These are phyloP conservation scores for Diutina ranongensis DNA, from an alignment of 1,139 yeast species.

Conservation along the genomic window DNA sequence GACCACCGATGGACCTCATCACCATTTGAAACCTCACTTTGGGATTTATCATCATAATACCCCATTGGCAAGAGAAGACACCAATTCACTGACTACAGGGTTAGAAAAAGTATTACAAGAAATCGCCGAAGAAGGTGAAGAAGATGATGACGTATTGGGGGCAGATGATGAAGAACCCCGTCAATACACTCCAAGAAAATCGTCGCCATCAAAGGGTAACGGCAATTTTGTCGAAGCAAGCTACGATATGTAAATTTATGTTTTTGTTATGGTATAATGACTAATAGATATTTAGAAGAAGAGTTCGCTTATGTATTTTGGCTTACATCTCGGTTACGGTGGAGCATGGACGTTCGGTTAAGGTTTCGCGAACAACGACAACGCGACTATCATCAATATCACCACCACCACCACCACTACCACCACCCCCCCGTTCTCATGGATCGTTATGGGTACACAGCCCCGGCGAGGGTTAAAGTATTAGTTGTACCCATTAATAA, in stretches of 20 bases:
- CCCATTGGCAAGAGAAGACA: not conserved
- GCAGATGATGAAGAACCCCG: not conserved
- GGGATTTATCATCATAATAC: not conserved
- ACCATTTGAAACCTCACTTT: conserved; percentile 1
- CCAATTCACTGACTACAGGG: not conserved
- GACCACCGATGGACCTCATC: not conserved
- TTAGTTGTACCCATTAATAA: conserved; percentile 62
- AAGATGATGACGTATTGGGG: not conserved
- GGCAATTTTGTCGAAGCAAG: not conserved
- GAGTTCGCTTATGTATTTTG: no score
- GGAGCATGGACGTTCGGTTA: no score
- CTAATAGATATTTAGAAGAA: no score
- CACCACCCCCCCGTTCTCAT: not conserved
- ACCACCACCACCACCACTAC: no score
- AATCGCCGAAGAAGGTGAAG: not conserved
- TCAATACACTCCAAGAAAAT: not conserved
- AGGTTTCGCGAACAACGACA: not conserved
- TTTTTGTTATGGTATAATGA: no score
- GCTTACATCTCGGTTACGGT: no score
- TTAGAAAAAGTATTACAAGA: conserved; percentile 3
- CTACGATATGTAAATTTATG: not conserved
- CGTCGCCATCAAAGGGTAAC: no score
- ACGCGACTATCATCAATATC: not conserved
- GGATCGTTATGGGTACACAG: conserved; percentile 8
- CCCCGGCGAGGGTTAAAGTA: conserved; percentile 55